A percentile compares a stretch with the other conserved stretches of the same genome.
Evolutionary conservation across 768 basidiomycete genomes (phyloP).

Genomic region (Guyanaporus albipodus): DNA sequence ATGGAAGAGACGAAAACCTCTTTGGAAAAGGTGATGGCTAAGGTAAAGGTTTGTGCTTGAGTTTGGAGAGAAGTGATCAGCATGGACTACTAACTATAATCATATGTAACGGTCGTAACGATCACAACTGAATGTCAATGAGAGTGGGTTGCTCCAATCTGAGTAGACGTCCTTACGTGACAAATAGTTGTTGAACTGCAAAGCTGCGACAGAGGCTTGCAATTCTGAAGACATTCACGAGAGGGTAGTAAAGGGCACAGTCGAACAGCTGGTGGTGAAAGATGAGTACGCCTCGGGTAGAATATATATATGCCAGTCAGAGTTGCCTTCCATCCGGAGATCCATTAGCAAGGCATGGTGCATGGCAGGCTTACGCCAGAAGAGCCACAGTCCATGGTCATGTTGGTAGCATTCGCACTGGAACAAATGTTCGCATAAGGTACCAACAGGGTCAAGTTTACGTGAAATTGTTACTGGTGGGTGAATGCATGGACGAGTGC

Average conservation of each 20-base stretch:
- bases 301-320: no score
- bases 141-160: not conserved
- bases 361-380: no score
- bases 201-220: not conserved
- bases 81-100: conserved; percentile 15
- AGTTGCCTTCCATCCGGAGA: no score
- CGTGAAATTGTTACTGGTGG: no score
- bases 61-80: not conserved
- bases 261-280: not conserved
- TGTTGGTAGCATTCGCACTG: no score
- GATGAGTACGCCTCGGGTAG: no score
- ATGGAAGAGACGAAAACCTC: conserved; percentile 11
- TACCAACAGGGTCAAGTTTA: no score
- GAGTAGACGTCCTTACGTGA: conserved; percentile 5
- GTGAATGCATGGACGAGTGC: no score
- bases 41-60: not conserved
- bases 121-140: conserved; percentile 9
- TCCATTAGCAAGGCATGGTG: no score
- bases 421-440: no score
- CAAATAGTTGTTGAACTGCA: conserved; percentile 11
- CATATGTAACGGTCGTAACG: conserved; percentile 11
- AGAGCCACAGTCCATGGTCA: no score
- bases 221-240: conserved; percentile 12
- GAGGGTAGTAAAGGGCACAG: no score
- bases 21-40: conserved; percentile 15